Conservation (phyloP, 176 grass and related monocot genomes). For the Musa itinerans region DNA sequence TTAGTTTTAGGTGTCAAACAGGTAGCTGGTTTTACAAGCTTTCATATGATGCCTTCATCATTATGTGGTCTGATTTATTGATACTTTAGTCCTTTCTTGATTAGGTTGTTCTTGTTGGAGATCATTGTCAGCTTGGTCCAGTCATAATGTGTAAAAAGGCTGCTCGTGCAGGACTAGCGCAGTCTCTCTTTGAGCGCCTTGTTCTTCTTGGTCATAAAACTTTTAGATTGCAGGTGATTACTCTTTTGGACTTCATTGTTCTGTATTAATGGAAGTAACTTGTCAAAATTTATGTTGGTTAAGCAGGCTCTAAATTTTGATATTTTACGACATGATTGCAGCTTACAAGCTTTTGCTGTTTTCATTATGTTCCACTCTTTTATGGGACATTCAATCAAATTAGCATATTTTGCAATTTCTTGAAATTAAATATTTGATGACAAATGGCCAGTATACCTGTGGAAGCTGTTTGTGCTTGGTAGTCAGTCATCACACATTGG, state of each 20-base stretch:
- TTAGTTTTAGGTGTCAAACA: slow-evolving; percentile 98
- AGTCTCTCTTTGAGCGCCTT: slow-evolving; percentile 95
- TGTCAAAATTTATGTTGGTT: background rate
- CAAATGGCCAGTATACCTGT: too few relatives aligned
- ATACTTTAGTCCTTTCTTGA: slow-evolving; percentile 27
- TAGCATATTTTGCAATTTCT: too few relatives aligned
- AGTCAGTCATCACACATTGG: too few relatives aligned
- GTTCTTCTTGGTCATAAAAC: slow-evolving; percentile 95
- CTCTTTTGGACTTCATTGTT: background rate
- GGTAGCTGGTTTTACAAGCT: slow-evolving; percentile 35
- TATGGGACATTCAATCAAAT: background rate
- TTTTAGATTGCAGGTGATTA: slow-evolving; percentile 87
- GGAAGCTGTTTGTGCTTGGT: too few relatives aligned
- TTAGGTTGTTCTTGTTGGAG: slow-evolving; percentile 91
- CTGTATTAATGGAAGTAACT: too few relatives aligned
- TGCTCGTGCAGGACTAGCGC: slow-evolving; percentile 84
- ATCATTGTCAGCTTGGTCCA: slow-evolving; percentile 96
- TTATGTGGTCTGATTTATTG: slow-evolving; percentile 4
- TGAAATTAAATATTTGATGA: too few relatives aligned
- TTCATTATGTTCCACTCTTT: too few relatives aligned
- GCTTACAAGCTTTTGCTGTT: too few relatives aligned
- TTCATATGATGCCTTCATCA: background rate
- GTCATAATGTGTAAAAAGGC: slow-evolving; percentile 99
- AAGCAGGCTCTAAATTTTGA: background rate
- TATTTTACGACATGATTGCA: background rate